Evolutionary conservation across 805 yeast species (phyloP), one percentile per base, ranked within the genome.

Genomic region (Candida anglica): DNA sequence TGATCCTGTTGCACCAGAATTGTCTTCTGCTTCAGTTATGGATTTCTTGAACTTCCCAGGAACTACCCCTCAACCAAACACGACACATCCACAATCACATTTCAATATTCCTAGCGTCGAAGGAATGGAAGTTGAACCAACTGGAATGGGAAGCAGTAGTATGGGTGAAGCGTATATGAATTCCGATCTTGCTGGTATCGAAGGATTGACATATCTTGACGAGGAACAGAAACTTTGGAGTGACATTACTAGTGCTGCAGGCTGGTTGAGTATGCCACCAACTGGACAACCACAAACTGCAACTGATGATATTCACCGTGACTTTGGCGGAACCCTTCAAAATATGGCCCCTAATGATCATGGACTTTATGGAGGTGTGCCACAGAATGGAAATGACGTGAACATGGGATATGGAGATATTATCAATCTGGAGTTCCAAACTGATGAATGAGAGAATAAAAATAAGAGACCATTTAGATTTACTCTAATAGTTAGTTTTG

Each of bases 171-270:
- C 62, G n/a, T 63, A 57, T 41, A 47, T 55, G 10, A 59, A 56
- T 33, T 43, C 60, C 7, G 71, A 64, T 38, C 51, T 62, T 37
- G 60, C 62, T 3, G 71, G 69, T 3, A 64, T 66, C 18, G 73
- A 66, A 41, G 71, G 71, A 5, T 50, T 65, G 24, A 62, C 70
- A 0, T 60, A 60, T 37, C 40, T 63, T 19, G 65, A 59, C 25
- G 71, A 65, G 30, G 73, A 67, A 38, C 73, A 66, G 36, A 53
- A 80, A 40, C 58, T 84, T 20, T 84, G 94, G 94, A 79, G 76
- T 48, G 89, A 83, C 42, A 79, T 84, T 36, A 77, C 88, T 0
- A 75, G 73, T 47, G 86, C 82, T 47, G 89, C 89, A 0, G 79
- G 75, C 44, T 84, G 94, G 94, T 56, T 84, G 36, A 64, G 63